A percentile compares a stretch with the other conserved stretches of the same genome.
These are phyloP conservation scores for Inga oerstediana DNA, from an alignment of 306 rosid species.

Conservation along the genomic window DNA sequence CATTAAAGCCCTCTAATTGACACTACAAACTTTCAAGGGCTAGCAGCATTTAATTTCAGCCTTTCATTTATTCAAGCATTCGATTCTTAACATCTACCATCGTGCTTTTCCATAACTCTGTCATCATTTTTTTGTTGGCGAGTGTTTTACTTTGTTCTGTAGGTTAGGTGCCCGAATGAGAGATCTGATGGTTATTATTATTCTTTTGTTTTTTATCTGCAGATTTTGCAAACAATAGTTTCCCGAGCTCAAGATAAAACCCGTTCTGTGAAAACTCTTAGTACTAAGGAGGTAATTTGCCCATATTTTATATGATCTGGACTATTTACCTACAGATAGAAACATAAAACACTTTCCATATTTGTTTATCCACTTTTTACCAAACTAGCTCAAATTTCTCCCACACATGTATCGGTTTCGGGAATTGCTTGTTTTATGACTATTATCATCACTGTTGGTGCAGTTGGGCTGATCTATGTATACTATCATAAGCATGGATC, in stretches of 20 bases:
- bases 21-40: neutral
- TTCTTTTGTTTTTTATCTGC: conserved; percentile 27
- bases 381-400: neutral
- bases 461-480: neutral
- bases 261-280: conserved; percentile 68
- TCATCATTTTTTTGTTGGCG: neutral
- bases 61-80: too few species aligned
- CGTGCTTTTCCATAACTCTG: neutral
- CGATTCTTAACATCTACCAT: neutral
- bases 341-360: neutral
- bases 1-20: neutral
- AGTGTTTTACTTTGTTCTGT: neutral
- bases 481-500: neutral
- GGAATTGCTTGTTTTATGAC: neutral
- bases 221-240: conserved; percentile 95
- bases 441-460: neutral
- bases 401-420: neutral
- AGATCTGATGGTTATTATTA: conserved; percentile 11
- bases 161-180: conserved; percentile 18
- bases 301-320: conserved; percentile 19
- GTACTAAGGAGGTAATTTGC: conserved; percentile 88
- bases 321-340: conserved; percentile 3
- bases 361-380: neutral
- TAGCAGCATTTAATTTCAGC: too few species aligned
- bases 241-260: conserved; percentile 81